phyloP scores from a whole-genome alignment of 805 yeast genomes.

The Ogataea minuta region DNA sequence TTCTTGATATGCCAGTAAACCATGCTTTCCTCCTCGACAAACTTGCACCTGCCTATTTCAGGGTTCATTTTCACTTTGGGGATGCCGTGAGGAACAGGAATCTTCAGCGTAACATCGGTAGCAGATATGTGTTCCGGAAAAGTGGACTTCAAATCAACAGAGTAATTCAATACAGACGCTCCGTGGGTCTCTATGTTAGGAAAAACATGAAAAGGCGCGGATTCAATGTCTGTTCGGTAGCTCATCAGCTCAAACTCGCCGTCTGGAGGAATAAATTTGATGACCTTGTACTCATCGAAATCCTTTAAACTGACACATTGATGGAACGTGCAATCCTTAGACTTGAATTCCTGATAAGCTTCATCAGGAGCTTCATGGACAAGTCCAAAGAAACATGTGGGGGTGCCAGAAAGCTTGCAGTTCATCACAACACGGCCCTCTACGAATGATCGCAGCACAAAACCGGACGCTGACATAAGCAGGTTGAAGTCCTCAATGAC shows the following conservation, averaged over 20 bases:
- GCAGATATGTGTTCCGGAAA: conserved; percentile 61
- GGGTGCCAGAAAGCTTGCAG: conserved; percentile 76
- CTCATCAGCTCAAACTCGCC: conserved; percentile 82
- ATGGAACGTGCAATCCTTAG: conserved; percentile 83
- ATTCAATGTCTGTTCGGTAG: conserved; percentile 60
- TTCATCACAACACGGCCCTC: conserved; percentile 74
- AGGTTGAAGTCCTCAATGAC: conserved; percentile 74
- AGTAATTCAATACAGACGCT: conserved; percentile 47
- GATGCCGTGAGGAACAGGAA: conserved; percentile 69
- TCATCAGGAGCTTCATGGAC: conserved; percentile 32
- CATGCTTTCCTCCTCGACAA: conserved; percentile 60
- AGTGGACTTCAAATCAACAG: conserved; percentile 59
- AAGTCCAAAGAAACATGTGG: conserved; percentile 78
- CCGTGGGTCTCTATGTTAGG: conserved; percentile 52
- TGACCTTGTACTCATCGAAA: conserved; percentile 62
- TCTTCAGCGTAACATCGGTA: conserved; percentile 56
- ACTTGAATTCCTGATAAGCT: conserved; percentile 7
- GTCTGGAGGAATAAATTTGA: conserved; percentile 83
- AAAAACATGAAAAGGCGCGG: conserved; percentile 66
- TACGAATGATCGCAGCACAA: conserved; percentile 64
- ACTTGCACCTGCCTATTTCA: conserved; percentile 67
- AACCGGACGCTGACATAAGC: conserved; percentile 62
- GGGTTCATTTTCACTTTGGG: conserved; percentile 43
- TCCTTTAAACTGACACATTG: conserved; percentile 76
- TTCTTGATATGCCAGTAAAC: conserved; percentile 71